Conservation (phyloP, 108 stramenopile species). For the Conticribra guillardii region DNA sequence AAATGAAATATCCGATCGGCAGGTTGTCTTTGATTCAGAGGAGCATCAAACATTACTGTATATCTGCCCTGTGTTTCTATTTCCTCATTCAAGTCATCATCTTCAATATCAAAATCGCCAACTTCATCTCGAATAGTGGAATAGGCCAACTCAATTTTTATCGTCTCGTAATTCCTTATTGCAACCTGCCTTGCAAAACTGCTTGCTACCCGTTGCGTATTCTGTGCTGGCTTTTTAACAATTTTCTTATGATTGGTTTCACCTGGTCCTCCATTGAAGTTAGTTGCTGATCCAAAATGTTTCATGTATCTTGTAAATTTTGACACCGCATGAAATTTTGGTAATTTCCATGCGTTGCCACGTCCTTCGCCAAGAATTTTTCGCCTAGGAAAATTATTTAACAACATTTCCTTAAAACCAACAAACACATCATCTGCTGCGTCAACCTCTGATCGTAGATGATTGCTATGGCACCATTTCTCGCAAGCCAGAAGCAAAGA, state of each 20-base stretch:
- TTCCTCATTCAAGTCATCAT: no score
- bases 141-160: no score
- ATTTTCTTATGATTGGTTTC: background rate
- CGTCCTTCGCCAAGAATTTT: background rate
- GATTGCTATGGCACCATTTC: background rate
- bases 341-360: background rate
- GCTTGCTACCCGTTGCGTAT: no score
- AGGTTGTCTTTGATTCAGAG: no score
- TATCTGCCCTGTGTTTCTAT: no score
- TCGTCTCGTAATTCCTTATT: no score
- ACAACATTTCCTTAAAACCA: background rate
- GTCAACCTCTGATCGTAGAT: background rate
- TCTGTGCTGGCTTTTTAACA: no score
- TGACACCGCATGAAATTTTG: background rate
- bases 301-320: background rate
- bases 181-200: no score
- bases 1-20: no score
- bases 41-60: no score
- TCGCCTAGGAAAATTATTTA: background rate
- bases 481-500: background rate
- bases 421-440: background rate
- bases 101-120: no score
- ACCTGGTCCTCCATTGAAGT: background rate
- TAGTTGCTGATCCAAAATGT: background rate
- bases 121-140: no score